Evolutionary conservation across 257 asterid species (phyloP), one percentile per base, ranked within the genome.

Genomic region (Solanum neorickii): DNA sequence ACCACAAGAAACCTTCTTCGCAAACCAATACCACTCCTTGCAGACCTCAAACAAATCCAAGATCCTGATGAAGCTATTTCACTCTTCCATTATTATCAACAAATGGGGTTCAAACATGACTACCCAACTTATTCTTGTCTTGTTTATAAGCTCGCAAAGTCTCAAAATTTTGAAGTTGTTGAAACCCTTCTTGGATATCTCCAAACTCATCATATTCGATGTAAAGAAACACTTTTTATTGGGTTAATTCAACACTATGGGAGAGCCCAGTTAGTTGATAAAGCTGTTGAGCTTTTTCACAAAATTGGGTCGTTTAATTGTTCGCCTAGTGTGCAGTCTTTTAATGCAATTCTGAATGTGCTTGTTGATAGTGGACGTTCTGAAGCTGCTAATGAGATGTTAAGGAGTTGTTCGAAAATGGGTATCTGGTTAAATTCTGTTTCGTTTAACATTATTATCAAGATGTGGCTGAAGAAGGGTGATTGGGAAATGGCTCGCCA

Each of bases 41-140:
- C 89, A 5, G 91, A 97, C 29, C 94, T 95, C 88, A 97, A 94
- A 86, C 91, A 90, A 86, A 90, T 92, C 89, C 89, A 85, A 2
- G 89, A 94, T 82, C 91, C 97, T 27, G 89, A 92, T 25, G 94
- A 94, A 74, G 93, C 92, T 41, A 88, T 94, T 88, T 83, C 95
- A 62, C 87, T 90, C 60, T 93, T 97, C 93, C 66, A 87, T 66
- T 91, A 92, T n/a, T 93, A 90, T 93, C 29, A 76, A 12, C 91
- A 92, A 46, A 86, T n/a, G 86, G 98, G 98, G 42, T 86, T 90
- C 95, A 93, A 89, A 69, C 99, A 94, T 85, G 95, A 94, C 89
- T 97, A 97, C 90, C 98, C 98, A 87, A 93, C 97, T 42, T 95
- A 93, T 88, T 94, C 98, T 69, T 90, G 98, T 25, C 94, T 94